Percentiles rank a stretch among this genome's conserved stretches.
phyloP scores from a whole-genome alignment of 2,329 filamentous ascomycete species.

The Chrysosphaeria jannelii region DNA sequence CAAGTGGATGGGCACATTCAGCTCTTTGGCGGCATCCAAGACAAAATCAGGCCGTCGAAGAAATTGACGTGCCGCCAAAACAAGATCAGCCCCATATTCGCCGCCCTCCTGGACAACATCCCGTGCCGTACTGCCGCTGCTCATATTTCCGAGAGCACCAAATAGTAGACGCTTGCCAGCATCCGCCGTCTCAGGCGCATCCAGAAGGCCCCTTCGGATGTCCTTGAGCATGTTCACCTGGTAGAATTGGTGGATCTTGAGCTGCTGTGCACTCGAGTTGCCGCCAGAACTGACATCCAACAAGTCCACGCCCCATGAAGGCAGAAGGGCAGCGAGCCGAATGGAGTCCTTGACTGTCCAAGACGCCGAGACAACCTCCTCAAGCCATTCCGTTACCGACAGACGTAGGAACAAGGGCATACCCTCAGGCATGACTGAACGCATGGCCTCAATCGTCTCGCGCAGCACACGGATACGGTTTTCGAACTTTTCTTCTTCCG shows the following conservation, averaged over 20 bases:
- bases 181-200: too few relatives aligned
- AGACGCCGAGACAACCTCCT: conserved; percentile 10
- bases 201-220: conserved; percentile 33
- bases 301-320: conserved; percentile 46
- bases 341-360: conserved; percentile 46
- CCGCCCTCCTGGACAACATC: conserved; percentile 19
- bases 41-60: conserved; percentile 58
- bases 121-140: conserved; percentile 34
- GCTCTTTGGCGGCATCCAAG: conserved; percentile 37
- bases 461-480: conserved; percentile 31
- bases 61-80: conserved; percentile 45
- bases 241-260: conserved; percentile 31
- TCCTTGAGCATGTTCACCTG: conserved; percentile 43
- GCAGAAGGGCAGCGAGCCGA: conserved; percentile 36
- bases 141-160: conserved; percentile 46
- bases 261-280: conserved; percentile 29
- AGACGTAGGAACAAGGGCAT: conserved; percentile 28
- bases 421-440: conserved; percentile 18
- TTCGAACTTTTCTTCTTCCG: too few relatives aligned
- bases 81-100: conserved; percentile 29
- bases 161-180: conserved; percentile 26
- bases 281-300: conserved; percentile 59
- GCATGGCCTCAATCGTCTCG: conserved; percentile 20
- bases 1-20: conserved; percentile 40
- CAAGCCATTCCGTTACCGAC: conserved; percentile 33